Evolutionary conservation across 208 protist species (phyloP).

Genomic region (Trypanosoma scelopori): DNA sequence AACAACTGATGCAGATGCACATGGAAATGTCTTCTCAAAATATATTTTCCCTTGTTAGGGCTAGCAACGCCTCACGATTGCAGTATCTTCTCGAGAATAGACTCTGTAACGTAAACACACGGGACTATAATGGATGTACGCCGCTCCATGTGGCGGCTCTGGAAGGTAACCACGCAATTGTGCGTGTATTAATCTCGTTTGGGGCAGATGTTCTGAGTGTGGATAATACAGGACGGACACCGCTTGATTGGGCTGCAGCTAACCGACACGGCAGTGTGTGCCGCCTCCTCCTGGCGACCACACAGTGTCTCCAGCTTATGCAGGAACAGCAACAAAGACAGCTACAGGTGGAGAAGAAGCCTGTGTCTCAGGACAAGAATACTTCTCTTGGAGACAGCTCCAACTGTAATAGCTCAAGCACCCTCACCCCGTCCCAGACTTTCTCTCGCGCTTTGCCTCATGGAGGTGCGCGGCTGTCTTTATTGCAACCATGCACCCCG

Average conservation of each 20-base stretch:
- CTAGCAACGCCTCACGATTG: slow-evolving; percentile 75
- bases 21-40: slow-evolving; percentile 60
- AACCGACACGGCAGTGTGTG: slow-evolving; percentile 80
- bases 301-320: slow-evolving; percentile 19
- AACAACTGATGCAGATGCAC: slow-evolving; percentile 50
- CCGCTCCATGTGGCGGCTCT: slow-evolving; percentile 81
- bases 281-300: slow-evolving; percentile 60
- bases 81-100: slow-evolving; percentile 70
- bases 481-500: not conserved
- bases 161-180: slow-evolving; percentile 78
- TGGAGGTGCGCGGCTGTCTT: not conserved
- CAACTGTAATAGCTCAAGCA: not conserved
- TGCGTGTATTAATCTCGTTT: slow-evolving; percentile 79
- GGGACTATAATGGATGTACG: slow-evolving; percentile 89
- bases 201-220: slow-evolving; percentile 70
- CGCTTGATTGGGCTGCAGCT: slow-evolving; percentile 79
- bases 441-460: not conserved
- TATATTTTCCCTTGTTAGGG: slow-evolving; percentile 82
- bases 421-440: not conserved
- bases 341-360: not conserved
- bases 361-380: slow-evolving; percentile 1
- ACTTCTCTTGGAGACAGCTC: not conserved
- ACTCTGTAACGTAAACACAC: slow-evolving; percentile 68
- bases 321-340: slow-evolving; percentile 22
- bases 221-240: slow-evolving; percentile 75